A percentile compares a stretch with the other conserved stretches of the same genome.
Conservation (phyloP, 2,329 filamentous ascomycete species). For the Ustilaginoidea virens region DNA sequence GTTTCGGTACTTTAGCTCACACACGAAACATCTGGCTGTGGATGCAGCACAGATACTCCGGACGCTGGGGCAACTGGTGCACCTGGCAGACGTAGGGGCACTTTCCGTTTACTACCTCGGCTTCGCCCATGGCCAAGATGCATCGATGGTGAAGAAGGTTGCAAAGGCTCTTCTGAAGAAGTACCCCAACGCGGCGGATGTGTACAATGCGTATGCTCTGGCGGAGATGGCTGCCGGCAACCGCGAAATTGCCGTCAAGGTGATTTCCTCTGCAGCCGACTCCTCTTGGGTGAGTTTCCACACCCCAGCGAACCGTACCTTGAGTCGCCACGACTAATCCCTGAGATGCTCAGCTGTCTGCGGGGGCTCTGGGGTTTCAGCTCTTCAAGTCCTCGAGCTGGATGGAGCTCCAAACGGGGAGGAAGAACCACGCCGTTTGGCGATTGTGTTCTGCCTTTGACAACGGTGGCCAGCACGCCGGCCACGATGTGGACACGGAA, state of each 20-base stretch:
- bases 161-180: slow-evolving; percentile 62
- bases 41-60: slow-evolving; percentile 34
- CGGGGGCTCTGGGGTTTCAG: slow-evolving; percentile 13
- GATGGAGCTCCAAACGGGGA: slow-evolving; percentile 37
- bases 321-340: slow-evolving; percentile 2
- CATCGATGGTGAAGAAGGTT: slow-evolving; percentile 44
- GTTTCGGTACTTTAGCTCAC: slow-evolving; percentile 26
- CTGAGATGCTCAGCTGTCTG: slow-evolving; percentile 7
- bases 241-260: slow-evolving; percentile 39
- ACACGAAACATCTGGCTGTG: slow-evolving; percentile 9
- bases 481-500: slow-evolving; percentile 6
- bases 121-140: slow-evolving; percentile 42
- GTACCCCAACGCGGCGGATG: slow-evolving; percentile 41
- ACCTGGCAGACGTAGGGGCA: slow-evolving; percentile 15
- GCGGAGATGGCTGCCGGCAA: slow-evolving; percentile 50
- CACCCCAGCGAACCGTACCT: not conserved
- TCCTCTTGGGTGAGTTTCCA: slow-evolving; percentile 15
- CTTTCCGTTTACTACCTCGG: slow-evolving; percentile 58
- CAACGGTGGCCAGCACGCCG: slow-evolving; percentile 8
- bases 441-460: slow-evolving; percentile 26
- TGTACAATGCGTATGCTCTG: slow-evolving; percentile 70
- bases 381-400: slow-evolving; percentile 52
- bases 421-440: slow-evolving; percentile 17
- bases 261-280: slow-evolving; percentile 49
- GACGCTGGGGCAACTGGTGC: slow-evolving; percentile 42